phyloP scores from a whole-genome alignment of 148 eudicot species.

The Silene uniflora region DNA sequence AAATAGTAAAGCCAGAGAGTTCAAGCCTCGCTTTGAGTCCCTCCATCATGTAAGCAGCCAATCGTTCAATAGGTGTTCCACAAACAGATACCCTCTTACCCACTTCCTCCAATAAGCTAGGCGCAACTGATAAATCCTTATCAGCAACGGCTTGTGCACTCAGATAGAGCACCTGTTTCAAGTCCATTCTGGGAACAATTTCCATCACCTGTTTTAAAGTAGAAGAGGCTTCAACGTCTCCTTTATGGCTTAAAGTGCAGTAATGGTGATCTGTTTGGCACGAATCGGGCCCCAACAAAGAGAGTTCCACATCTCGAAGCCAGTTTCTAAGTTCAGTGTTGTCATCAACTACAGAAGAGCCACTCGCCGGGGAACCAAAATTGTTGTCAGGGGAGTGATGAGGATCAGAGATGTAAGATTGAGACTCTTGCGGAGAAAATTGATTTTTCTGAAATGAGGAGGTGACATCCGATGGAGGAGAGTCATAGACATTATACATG shows the following conservation, averaged over 20 bases:
- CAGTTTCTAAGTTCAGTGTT: conserved; percentile 37
- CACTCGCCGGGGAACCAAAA: conserved; percentile 70
- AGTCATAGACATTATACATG: conserved; percentile 34
- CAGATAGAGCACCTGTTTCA: conserved; percentile 47
- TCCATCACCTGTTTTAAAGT: conserved; percentile 34
- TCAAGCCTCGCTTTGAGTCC: conserved; percentile 68
- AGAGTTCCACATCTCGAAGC: conserved; percentile 43
- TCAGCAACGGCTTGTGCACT: conserved; percentile 63
- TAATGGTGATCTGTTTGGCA: conserved; percentile 37
- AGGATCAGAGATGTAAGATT: conserved; percentile 57
- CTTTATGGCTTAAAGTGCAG: conserved; percentile 35
- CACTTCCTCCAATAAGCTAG: conserved; percentile 44
- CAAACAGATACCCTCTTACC: conserved; percentile 64
- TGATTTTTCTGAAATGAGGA: conserved; percentile 55
- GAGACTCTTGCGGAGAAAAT: conserved; percentile 67
- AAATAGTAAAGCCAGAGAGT: conserved; percentile 64
- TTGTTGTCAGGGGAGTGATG: conserved; percentile 53
- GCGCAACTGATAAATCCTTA: conserved; percentile 33
- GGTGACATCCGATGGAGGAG: conserved; percentile 62
- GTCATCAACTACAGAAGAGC: conserved; percentile 55
- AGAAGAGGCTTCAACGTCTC: conserved; percentile 26
- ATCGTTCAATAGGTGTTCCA: conserved; percentile 69
- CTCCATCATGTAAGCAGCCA: conserved; percentile 87
- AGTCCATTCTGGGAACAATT: conserved; percentile 42
- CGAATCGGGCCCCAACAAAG: conserved; percentile 59